Base-by-base conservation (phyloP, 192 early-diverging fungal species). In the Dimargaris verticillata region DNA sequence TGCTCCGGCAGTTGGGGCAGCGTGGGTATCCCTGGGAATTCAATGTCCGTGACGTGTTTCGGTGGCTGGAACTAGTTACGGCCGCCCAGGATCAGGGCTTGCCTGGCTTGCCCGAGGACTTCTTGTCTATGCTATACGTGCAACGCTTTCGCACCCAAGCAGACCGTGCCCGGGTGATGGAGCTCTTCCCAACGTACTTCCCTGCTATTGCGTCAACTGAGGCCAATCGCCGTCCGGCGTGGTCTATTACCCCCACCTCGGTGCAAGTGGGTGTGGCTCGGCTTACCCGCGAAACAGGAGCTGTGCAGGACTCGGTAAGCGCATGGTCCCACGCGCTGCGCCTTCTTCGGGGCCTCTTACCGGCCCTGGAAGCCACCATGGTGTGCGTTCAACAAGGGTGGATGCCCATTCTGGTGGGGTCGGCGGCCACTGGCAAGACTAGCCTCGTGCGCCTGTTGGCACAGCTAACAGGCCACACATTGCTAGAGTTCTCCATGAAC, bases 401-500 rank as follows among this genome's bases (percentile, higher is more conserved):
- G 85, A 89, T 94, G 88, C 78, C 92, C 13, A 87, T 99, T 44
- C 61, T 99, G 42, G 88, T 83, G 3, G 95, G 95, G 12, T 77
- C 85, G 3, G 72, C 89, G 5, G 84, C 82, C 0, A 74, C 76
- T n/a, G 95, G 94, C 38, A 97, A 97, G 70, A 95, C 92, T 0
- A 78, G 82, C 53, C 70, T 95, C 24, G 82, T 97, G 7, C 82
- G 93, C 12, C 72, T 87, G 48, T 74, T 97, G 64, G 88, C 92
- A 15, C 72, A 75, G 14, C 62, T 93, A 33, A 85, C 87, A 3
- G 94, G 93, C 5, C 85, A 91, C 68, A 68, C 69, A 26, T 74
- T 99, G 17, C 81, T 86, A 29, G 95, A 99, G 76, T 97, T 95
- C 64, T 75, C 89, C 11, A 93, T 99, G 93, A 99, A 93, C 70